Base-by-base conservation (phyloP, 1,139 yeast genomes). In the Sugiyamaella grinbergsii region DNA sequence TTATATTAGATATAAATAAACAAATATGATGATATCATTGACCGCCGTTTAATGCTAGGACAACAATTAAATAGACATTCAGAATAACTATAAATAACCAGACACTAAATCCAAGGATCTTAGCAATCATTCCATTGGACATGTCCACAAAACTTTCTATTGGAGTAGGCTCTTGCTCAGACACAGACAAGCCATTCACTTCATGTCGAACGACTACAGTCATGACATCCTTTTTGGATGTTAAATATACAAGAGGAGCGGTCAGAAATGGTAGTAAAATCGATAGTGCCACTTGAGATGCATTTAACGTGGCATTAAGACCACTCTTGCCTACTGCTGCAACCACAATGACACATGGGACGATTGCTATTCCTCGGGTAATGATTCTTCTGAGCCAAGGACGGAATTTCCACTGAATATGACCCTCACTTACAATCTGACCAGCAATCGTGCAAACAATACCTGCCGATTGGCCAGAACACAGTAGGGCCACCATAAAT, bases 371-470 rank as follows among this genome's bases (percentile, higher is more conserved):
- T 15, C 77, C 69, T 68, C 95, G 75, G 0, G 95, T 87, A 18
- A 81, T 74, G 3, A 87, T 64, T 60, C 95, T 74, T 65, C 95
- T 76, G 43, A 82, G 63, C 95, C 95, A 87, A 4, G 95, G 95
- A 58, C 72, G 75, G 42, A 85, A 65, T 15, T 78, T 78, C 94
- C 95, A 86, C 54, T 81, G 78, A 40, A 87, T 76, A 63, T 85
- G 89, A 1, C 95, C 95, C 66, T 87, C 95, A 58, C 87, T 78
- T 3, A 87, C 90, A 60, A 87, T 83, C 65, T 87, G 95, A 7
- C 95, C 95, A 0, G 94, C 88, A 69, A 87, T 83, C 0, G 95
- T 87, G 65, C 95, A 87, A 1, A 87, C 91, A 53, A 87, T 82
- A 43, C 94, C 94, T 0, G 95, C 91, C 54, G 88, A 81, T 62